Evolutionary conservation across 306 rosid genomes (phyloP).

Genomic region (Lathyrus oleraceus): DNA sequence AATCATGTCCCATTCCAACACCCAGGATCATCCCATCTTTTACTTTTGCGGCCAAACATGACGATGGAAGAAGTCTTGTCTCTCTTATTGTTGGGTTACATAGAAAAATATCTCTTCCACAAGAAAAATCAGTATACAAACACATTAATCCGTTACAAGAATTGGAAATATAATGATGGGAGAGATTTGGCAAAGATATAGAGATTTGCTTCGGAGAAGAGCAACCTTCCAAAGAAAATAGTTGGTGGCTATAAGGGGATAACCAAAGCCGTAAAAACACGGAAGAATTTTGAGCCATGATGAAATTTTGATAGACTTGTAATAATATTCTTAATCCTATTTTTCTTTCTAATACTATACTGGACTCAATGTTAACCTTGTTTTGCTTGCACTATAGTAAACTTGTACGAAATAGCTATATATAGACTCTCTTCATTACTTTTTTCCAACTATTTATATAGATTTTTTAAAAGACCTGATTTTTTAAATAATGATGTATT

Average conservation of each 20-base stretch:
- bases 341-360: too few relatives aligned
- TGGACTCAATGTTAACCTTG: too few relatives aligned
- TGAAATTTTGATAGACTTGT: neutral
- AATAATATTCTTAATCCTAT: too few relatives aligned
- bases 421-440: too few relatives aligned
- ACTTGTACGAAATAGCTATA: too few relatives aligned
- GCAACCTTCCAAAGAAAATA: neutral
- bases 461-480: too few relatives aligned
- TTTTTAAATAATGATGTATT: too few relatives aligned
- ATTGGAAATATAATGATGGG: neutral
- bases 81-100: conserved; percentile 18
- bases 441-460: too few relatives aligned
- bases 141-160: conserved; percentile 7
- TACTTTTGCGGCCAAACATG: neutral
- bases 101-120: conserved; percentile 7
- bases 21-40: conserved; percentile 24
- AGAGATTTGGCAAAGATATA: conserved; percentile 2
- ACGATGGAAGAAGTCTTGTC: conserved; percentile 3
- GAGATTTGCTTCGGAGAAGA: neutral
- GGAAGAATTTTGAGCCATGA: neutral
- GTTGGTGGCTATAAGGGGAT: conserved; percentile 3
- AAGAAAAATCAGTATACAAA: neutral
- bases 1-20: conserved; percentile 19
- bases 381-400: too few relatives aligned
- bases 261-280: conserved; percentile 13